Conservation (phyloP, 345 rosid species). For the Sisymbrium altissimum region DNA sequence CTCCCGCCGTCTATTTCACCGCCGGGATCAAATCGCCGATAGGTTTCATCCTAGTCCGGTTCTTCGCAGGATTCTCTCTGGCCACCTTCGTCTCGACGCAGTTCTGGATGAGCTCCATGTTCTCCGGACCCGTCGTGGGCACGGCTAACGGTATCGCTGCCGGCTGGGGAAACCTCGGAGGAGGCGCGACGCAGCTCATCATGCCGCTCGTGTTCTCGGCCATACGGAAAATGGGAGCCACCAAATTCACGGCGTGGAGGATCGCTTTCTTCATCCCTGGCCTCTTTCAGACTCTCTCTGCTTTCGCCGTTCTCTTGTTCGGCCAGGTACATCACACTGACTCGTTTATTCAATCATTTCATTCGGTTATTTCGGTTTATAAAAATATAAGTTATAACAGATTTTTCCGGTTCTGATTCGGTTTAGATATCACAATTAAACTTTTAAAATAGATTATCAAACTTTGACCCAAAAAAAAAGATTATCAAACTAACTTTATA, state of each 20-base stretch:
- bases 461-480: too few species aligned
- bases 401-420: neutral
- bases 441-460: too few species aligned
- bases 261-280: slow-evolving; percentile 86
- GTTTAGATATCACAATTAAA: neutral
- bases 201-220: slow-evolving; percentile 71
- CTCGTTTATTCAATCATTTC: neutral
- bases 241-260: slow-evolving; percentile 83
- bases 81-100: slow-evolving; percentile 91
- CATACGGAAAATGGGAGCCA: slow-evolving; percentile 54
- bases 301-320: slow-evolving; percentile 60
- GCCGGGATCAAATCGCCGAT: slow-evolving; percentile 55
- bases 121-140: slow-evolving; percentile 64
- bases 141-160: slow-evolving; percentile 83
- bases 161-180: slow-evolving; percentile 96
- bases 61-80: slow-evolving; percentile 75
- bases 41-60: slow-evolving; percentile 67
- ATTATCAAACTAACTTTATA: too few species aligned
- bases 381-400: neutral
- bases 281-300: slow-evolving; percentile 62
- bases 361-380: neutral
- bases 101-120: slow-evolving; percentile 98
- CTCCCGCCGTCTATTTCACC: slow-evolving; percentile 78
- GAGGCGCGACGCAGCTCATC: slow-evolving; percentile 86
- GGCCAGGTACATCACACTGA: slow-evolving; percentile 48